phyloP scores from a whole-genome alignment of 2,329 filamentous ascomycete species.

The Verticillium dahliae region DNA sequence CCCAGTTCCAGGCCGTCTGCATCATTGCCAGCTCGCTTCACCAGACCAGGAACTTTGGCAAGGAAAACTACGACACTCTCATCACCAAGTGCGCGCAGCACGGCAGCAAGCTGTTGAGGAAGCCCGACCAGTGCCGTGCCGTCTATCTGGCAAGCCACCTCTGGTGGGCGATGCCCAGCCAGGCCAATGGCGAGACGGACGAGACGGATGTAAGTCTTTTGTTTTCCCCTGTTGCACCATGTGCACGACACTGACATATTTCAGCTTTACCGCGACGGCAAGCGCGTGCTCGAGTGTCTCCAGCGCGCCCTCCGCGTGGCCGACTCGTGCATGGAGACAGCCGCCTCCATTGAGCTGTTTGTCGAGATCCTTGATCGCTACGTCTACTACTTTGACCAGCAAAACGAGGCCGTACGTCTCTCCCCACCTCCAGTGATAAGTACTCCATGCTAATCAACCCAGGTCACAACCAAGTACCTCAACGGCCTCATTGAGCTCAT shows the following conservation, averaged over 20 bases:
- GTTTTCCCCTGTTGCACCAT: slow-evolving; percentile 14
- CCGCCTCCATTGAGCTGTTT: slow-evolving; percentile 94
- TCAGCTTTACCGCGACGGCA: slow-evolving; percentile 92
- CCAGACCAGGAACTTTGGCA: slow-evolving; percentile 81
- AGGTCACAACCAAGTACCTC: slow-evolving; percentile 92
- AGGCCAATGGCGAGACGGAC: slow-evolving; percentile 71
- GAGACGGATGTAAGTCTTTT: slow-evolving; percentile 60
- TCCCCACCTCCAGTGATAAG: not conserved
- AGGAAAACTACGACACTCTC: slow-evolving; percentile 96
- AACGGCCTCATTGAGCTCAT: slow-evolving; percentile 98
- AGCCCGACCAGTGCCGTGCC: slow-evolving; percentile 94
- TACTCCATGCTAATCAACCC: not conserved
- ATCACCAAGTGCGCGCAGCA: slow-evolving; percentile 98
- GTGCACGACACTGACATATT: slow-evolving; percentile 15
- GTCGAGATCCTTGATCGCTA: slow-evolving; percentile 98
- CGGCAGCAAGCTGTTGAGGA: slow-evolving; percentile 92
- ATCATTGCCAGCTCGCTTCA: slow-evolving; percentile 87
- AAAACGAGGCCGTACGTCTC: slow-evolving; percentile 76
- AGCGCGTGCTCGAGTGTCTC: slow-evolving; percentile 91
- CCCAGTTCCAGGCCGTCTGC: slow-evolving; percentile 96
- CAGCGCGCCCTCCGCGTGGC: slow-evolving; percentile 93
- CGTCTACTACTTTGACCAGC: slow-evolving; percentile 98
- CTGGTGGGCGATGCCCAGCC: slow-evolving; percentile 92
- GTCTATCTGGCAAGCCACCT: slow-evolving; percentile 95
- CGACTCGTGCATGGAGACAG: slow-evolving; percentile 98